A percentile compares a stretch with the other conserved stretches of the same genome.
These are phyloP conservation scores for Xerocomus nothofagi DNA, from an alignment of 1,284 basidiomycete genomes.

Conservation along the genomic window DNA sequence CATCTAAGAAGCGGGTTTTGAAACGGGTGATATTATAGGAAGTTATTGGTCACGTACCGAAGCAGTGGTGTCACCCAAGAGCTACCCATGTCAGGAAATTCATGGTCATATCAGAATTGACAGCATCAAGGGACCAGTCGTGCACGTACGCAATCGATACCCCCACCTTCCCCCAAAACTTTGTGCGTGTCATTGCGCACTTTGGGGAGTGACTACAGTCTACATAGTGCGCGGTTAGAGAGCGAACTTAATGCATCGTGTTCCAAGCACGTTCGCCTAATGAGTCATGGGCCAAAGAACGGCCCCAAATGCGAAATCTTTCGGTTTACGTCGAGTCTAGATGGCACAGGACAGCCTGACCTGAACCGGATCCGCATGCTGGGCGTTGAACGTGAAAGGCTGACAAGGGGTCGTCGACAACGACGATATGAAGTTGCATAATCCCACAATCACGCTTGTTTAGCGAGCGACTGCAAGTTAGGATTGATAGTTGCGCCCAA, in stretches of 20 bases:
- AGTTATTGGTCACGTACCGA: slow-evolving; percentile 12
- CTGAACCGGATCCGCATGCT: not conserved
- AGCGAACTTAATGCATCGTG: slow-evolving; percentile 8
- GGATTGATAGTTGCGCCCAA: not conserved
- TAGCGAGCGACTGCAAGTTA: not conserved
- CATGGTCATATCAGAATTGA: slow-evolving; percentile 13
- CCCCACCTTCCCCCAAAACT: slow-evolving; percentile 1
- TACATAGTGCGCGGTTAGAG: slow-evolving; percentile 22
- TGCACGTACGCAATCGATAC: slow-evolving; percentile 18
- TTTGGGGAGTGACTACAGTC: not conserved
- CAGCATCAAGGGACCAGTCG: slow-evolving; percentile 15
- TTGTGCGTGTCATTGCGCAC: not conserved
- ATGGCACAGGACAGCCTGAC: not conserved
- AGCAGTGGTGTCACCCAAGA: slow-evolving; percentile 8
- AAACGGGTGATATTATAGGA: slow-evolving; percentile 23
- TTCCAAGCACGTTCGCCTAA: slow-evolving; percentile 5
- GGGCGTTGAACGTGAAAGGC: not conserved
- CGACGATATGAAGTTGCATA: not conserved
- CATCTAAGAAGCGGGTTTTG: slow-evolving; percentile 7
- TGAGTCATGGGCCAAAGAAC: not conserved
- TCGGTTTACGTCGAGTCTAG: slow-evolving; percentile 5
- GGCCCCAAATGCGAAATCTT: not conserved
- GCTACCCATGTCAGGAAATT: slow-evolving; percentile 12
- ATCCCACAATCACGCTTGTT: not conserved
- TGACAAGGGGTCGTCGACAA: not conserved